Base-by-base conservation (phyloP, 768 basidiomycete genomes). In the Daedalea quercina region DNA sequence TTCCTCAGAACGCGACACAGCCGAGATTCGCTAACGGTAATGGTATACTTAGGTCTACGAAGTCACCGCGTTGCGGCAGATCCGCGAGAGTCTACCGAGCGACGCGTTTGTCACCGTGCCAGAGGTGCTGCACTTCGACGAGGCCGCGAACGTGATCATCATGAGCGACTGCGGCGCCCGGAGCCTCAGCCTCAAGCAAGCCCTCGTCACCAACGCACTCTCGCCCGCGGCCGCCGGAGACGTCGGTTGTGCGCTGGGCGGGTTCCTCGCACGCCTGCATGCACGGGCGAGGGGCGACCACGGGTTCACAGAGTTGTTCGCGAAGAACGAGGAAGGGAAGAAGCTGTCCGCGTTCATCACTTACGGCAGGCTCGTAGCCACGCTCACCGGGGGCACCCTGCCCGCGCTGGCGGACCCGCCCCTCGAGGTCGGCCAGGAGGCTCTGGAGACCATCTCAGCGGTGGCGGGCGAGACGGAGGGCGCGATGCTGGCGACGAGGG, bases 81-180 rank as follows among this genome's bases (percentile, higher is more conserved):
- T 80, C 37, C 63, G 66, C 17, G 64, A 58, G 46, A 67, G 71
- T 62, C 58, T 76, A 1, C 68, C 70, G 9, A 51, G 50, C 17
- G 64, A 70, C 23, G 66, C 74, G 2, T 47, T 76, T 17, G 71
- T 80, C 45, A 74, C 70, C 1, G 75, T 79, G 3, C 83, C 84
- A 1, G 61, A 53, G 6, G 68, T 85, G 15, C 68, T 77, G 59
- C 64, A 70, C 31, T 76, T 78, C 60, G 84, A 87, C 58, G 63
- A 73, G 37, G 67, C 66, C 23, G 70, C 63, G 9, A 69, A 77
- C 54, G 76, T 75, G 13, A 72, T 86, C 35, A 74, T 87, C 61
- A 83, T 86, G 73, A 79, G 83, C 43, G 85, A 87, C 53, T 73
- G 71, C 48, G 84, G 85, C 3, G 63, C 60, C 28, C 57, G 60